Percentiles rank a stretch among this genome's conserved stretches.
These are phyloP conservation scores for Neurospora cerealis DNA, from an alignment of 495 filamentous ascomycete species.

Conservation along the genomic window DNA sequence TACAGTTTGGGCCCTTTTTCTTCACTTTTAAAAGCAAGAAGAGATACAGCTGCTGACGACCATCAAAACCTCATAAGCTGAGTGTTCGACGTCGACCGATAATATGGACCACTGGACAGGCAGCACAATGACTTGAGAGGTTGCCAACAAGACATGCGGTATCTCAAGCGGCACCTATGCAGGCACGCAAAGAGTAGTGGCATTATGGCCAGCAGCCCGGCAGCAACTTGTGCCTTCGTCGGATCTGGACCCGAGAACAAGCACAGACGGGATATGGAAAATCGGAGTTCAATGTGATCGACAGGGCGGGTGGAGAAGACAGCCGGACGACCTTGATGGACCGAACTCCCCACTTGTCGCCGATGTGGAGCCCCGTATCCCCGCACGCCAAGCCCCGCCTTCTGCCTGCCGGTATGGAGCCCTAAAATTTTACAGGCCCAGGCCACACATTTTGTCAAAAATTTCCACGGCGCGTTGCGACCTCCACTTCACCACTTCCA, in stretches of 20 bases:
- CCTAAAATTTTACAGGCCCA: constrained; percentile 12
- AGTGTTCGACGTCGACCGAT: neutral
- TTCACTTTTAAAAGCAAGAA: neutral
- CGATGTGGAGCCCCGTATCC: neutral
- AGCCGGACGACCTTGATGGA: neutral
- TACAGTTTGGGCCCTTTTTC: neutral
- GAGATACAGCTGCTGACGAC: neutral
- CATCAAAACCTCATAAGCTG: neutral
- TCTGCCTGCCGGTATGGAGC: constrained; percentile 4
- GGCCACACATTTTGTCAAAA: constrained; percentile 13
- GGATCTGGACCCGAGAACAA: neutral
- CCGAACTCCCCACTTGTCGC: neutral
- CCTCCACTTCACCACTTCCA: neutral
- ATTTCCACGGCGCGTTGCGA: neutral
- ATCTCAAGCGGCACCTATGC: neutral
- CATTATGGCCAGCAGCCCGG: neutral
- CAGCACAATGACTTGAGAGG: neutral
- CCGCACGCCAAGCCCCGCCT: constrained; percentile 1
- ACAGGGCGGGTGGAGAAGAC: neutral
- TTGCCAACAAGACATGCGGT: neutral
- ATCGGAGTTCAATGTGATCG: neutral
- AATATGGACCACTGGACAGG: neutral
- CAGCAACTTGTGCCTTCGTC: neutral
- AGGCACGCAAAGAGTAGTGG: neutral
- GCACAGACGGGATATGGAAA: neutral